These are phyloP conservation scores for Gentiana straminea DNA, from an alignment of 257 asterid genomes.

Conservation along the genomic window DNA sequence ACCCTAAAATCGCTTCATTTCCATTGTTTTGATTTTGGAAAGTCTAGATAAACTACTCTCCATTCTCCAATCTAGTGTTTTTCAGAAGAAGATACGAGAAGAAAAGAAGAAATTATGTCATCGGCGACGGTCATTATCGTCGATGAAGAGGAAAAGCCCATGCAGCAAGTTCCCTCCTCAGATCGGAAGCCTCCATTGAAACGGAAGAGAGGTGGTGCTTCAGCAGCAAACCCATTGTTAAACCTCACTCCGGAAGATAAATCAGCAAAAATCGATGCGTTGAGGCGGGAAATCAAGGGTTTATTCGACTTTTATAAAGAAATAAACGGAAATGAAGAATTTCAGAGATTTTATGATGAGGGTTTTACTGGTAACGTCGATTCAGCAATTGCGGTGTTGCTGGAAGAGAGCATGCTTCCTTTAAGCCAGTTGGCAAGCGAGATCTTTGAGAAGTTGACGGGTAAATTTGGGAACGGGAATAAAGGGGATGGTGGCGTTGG, in stretches of 20 bases:
- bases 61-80: background rate
- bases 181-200: constrained; percentile 20
- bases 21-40: too few relatives aligned
- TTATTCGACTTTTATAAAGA: constrained; percentile 36
- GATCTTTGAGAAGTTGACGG: constrained; percentile 43
- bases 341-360: constrained; percentile 2
- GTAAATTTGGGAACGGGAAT: constrained; percentile 19
- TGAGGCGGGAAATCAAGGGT: constrained; percentile 42
- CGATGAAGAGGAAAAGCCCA: constrained; percentile 7
- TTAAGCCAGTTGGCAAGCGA: constrained; percentile 59
- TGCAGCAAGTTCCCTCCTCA: background rate
- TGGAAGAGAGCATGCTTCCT: constrained; percentile 79
- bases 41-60: background rate
- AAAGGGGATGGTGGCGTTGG: constrained; percentile 13
- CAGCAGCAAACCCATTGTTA: background rate
- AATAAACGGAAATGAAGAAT: constrained; percentile 22
- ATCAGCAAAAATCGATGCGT: constrained; percentile 26
- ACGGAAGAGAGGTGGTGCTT: constrained; percentile 24
- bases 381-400: constrained; percentile 43
- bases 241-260: constrained; percentile 31
- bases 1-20: background rate
- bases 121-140: constrained; percentile 18
- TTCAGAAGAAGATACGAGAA: background rate
- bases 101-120: constrained; percentile 9
- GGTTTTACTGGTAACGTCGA: constrained; percentile 18